Evolutionary conservation across 2,329 filamentous ascomycete species (phyloP).

Genomic region (Cadophora sp.): DNA sequence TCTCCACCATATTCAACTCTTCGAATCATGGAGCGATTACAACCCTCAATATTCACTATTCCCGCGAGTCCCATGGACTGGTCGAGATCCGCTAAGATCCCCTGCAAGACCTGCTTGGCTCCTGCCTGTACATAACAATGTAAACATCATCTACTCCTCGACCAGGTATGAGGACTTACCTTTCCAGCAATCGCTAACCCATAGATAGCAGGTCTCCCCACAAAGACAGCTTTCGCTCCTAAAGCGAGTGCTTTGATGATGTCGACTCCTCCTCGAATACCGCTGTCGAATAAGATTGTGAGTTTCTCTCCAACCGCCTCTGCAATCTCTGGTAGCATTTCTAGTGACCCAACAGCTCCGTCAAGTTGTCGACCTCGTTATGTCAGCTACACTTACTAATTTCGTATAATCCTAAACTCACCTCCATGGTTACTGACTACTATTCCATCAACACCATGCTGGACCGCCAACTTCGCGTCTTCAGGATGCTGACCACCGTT

Average conservation of each 20-base stretch:
- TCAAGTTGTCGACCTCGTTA: conserved; percentile 58
- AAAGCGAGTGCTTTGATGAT: conserved; percentile 63
- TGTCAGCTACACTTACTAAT: not conserved
- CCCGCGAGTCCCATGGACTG: conserved; percentile 61
- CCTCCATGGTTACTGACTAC: conserved; percentile 65
- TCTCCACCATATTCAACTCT: conserved; percentile 38
- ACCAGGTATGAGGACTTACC: conserved; percentile 25
- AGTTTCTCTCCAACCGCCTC: conserved; percentile 65
- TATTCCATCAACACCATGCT: conserved; percentile 56
- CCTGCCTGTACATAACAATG: conserved; percentile 47
- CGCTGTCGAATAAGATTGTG: conserved; percentile 67
- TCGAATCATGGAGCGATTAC: conserved; percentile 36
- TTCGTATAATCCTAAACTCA: conserved; percentile 44
- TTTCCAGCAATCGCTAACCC: conserved; percentile 61
- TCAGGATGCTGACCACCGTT: conserved; percentile 46
- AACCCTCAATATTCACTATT: conserved; percentile 45
- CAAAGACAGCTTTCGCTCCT: conserved; percentile 62
- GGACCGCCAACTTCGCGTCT: conserved; percentile 54
- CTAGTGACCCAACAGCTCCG: conserved; percentile 59
- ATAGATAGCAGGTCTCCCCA: conserved; percentile 65
- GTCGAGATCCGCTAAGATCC: conserved; percentile 59
- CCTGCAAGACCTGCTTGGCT: conserved; percentile 57
- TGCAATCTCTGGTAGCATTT: conserved; percentile 65
- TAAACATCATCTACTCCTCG: not conserved
- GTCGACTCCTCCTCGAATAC: conserved; percentile 61